A percentile compares a stretch with the other conserved stretches of the same genome.
Conservation (phyloP, 2,329 filamentous ascomycete species). For the Cadophora luteo-olivacea region DNA sequence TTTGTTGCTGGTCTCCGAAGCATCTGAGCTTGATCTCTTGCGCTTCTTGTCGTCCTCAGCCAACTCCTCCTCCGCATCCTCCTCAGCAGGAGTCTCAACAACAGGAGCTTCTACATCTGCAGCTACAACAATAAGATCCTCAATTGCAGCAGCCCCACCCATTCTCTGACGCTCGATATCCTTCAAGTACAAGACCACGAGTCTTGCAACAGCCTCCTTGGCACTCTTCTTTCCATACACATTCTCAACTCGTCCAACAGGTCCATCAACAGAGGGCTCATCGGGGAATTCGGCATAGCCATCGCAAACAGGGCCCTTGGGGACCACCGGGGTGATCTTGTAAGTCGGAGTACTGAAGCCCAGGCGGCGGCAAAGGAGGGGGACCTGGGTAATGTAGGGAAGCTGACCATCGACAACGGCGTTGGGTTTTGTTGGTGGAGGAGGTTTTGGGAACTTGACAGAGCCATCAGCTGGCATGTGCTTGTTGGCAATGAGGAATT, state of each 20-base stretch:
- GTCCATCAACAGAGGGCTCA: slow-evolving; percentile 42
- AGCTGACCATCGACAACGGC: neutral
- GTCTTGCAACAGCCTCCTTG: slow-evolving; percentile 54
- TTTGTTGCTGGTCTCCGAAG: neutral
- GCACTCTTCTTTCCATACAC: slow-evolving; percentile 56
- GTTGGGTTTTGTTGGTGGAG: slow-evolving; percentile 9
- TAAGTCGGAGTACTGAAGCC: slow-evolving; percentile 40
- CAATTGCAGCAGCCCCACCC: slow-evolving; percentile 9
- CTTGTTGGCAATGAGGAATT: slow-evolving; percentile 42
- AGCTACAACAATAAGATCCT: too few species aligned
- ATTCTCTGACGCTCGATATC: slow-evolving; percentile 44
- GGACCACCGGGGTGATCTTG: slow-evolving; percentile 28
- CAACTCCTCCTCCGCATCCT: slow-evolving; percentile 19
- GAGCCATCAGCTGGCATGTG: slow-evolving; percentile 40
- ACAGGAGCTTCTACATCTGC: too few species aligned
- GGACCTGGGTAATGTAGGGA: neutral
- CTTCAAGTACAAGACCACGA: slow-evolving; percentile 48
- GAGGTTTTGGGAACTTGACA: slow-evolving; percentile 37
- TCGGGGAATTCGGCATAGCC: slow-evolving; percentile 41
- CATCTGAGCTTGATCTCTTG: slow-evolving; percentile 19
- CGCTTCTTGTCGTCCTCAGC: slow-evolving; percentile 33
- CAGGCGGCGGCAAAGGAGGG: slow-evolving; percentile 36
- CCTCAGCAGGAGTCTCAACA: slow-evolving; percentile 6
- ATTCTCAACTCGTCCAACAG: slow-evolving; percentile 50
- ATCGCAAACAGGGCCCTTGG: slow-evolving; percentile 33